Evolutionary conservation across 1,284 basidiomycete genomes (phyloP).

Genomic region (Sporisorium sorghi): DNA sequence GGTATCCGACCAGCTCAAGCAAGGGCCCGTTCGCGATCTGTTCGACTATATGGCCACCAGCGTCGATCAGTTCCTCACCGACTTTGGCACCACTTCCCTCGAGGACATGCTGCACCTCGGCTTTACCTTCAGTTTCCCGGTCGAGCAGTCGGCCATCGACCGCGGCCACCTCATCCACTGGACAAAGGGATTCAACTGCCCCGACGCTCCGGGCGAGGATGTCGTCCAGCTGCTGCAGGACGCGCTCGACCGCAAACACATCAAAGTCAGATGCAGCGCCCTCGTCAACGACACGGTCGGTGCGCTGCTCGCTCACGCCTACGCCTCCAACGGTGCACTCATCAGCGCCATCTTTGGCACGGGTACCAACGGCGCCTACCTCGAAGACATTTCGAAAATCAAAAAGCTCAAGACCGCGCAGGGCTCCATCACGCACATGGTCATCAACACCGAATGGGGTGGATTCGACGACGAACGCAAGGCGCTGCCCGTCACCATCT

Average conservation of each 20-base stretch:
- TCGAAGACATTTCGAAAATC: conserved; percentile 86
- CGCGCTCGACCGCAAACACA: conserved; percentile 90
- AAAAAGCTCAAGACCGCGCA: conserved; percentile 73
- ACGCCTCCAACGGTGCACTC: conserved; percentile 84
- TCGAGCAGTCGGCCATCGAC: conserved; percentile 92
- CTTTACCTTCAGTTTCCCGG: conserved; percentile 86
- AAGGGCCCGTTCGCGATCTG: conserved; percentile 54
- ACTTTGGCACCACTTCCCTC: conserved; percentile 71
- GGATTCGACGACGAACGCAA: conserved; percentile 73
- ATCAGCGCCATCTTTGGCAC: conserved; percentile 94
- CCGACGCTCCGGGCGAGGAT: conserved; percentile 84
- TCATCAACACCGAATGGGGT: conserved; percentile 92
- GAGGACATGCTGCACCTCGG: conserved; percentile 70
- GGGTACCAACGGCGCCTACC: conserved; percentile 96
- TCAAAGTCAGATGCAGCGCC: conserved; percentile 92
- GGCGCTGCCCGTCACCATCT: conserved; percentile 90
- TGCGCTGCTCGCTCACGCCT: conserved; percentile 89
- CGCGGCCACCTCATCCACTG: conserved; percentile 78
- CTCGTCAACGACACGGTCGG: conserved; percentile 96
- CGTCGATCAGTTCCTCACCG: conserved; percentile 92
- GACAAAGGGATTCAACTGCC: conserved; percentile 70
- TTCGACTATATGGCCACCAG: conserved; percentile 90
- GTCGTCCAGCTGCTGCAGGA: conserved; percentile 91
- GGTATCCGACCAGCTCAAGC: conserved; percentile 64
- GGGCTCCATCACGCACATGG: conserved; percentile 75